phyloP scores from a whole-genome alignment of 1,284 basidiomycete genomes.

The Tilletiopsis washingtonensis region DNA sequence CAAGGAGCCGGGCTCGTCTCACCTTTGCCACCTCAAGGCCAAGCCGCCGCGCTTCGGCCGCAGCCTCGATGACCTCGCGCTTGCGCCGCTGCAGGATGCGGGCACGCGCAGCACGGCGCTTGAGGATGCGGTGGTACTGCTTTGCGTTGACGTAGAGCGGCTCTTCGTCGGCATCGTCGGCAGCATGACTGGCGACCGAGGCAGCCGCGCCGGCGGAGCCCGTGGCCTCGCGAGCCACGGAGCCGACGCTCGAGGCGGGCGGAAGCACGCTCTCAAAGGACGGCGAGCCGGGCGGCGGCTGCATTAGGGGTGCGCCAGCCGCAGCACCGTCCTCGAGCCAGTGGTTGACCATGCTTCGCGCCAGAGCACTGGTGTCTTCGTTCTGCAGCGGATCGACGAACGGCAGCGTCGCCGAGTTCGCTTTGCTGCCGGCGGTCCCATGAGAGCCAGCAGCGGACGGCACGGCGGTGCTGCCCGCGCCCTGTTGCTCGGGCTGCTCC shows the following conservation, averaged over 20 bases:
- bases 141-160: conserved; percentile 46
- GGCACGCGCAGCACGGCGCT: conserved; percentile 32
- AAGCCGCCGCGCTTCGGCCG: conserved; percentile 8
- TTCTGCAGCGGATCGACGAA: too few species aligned
- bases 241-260: neutral
- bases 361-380: neutral
- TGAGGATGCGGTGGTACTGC: conserved; percentile 44
- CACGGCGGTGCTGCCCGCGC: neutral
- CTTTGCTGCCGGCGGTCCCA: too few species aligned
- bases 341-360: neutral
- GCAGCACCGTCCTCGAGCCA: neutral
- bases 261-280: neutral
- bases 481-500: neutral
- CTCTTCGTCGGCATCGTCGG: conserved; percentile 25
- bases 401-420: too few species aligned
- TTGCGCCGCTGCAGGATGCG: conserved; percentile 14
- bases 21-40: conserved; percentile 24
- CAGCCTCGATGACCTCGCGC: conserved; percentile 1
- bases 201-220: neutral
- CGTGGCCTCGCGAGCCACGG: neutral
- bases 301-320: neutral
- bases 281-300: neutral
- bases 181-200: neutral
- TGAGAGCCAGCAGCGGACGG: neutral
- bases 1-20: conserved; percentile 10